A percentile compares a stretch with the other conserved stretches of the same genome.
These are phyloP conservation scores for Aspergillus sp. DNA, from an alignment of 2,329 filamentous ascomycete genomes.

Conservation along the genomic window DNA sequence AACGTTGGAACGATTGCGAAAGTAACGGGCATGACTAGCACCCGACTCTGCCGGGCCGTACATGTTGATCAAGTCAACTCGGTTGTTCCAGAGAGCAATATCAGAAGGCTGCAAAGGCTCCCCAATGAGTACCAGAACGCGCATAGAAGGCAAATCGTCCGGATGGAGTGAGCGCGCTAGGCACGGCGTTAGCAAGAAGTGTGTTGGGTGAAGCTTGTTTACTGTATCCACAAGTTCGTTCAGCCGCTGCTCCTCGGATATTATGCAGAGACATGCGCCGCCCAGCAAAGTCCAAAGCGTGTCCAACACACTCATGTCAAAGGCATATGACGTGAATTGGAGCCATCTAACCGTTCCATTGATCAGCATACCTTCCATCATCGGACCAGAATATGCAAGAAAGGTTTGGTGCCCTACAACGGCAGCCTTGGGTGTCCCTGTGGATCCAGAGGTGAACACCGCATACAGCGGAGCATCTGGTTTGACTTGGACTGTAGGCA, in stretches of 20 bases:
- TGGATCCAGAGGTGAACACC: not conserved
- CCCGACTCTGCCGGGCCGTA: not conserved
- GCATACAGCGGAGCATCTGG: not conserved
- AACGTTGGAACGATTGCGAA: not conserved
- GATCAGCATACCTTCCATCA: not conserved
- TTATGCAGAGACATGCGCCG: not conserved
- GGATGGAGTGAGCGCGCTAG: not conserved
- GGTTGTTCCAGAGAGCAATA: not conserved
- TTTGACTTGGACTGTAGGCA: too few species aligned
- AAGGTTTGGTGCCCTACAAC: not conserved
- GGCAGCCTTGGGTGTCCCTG: not conserved
- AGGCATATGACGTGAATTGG: not conserved
- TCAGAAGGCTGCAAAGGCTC: not conserved
- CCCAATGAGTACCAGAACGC: not conserved
- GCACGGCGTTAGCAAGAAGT: not conserved
- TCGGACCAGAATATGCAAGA: not conserved
- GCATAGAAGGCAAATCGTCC: not conserved
- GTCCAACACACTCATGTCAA: not conserved
- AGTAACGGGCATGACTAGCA: not conserved
- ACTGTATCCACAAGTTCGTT: not conserved
- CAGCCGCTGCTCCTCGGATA: not conserved
- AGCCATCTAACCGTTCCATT: not conserved
- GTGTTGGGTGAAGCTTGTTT: not conserved
- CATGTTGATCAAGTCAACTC: not conserved
- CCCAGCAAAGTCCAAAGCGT: not conserved